Conservation (phyloP, 164 flowering plant species). For the Liriodendron chinense region DNA sequence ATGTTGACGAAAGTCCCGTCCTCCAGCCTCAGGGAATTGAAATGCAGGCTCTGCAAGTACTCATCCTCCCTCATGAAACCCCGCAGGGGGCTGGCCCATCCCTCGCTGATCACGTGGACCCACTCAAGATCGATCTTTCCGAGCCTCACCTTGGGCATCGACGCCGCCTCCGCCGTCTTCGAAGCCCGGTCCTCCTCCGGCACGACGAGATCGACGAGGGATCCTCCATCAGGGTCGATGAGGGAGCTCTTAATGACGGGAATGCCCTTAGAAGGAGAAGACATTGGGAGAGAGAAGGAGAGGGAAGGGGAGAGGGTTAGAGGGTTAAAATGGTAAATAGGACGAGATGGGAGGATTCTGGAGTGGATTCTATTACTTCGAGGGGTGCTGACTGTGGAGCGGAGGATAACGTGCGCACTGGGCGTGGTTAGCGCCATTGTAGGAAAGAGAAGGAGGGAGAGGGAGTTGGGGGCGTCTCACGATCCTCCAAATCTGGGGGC, state of each 20-base stretch:
- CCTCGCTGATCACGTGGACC: constrained; percentile 90
- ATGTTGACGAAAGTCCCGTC: constrained; percentile 80
- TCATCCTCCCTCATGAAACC: constrained; percentile 95
- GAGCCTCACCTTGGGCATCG: constrained; percentile 57
- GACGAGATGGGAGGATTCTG: background rate
- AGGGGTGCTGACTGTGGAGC: background rate
- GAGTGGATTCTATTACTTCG: background rate
- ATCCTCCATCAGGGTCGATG: constrained; percentile 92
- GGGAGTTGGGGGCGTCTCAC: background rate
- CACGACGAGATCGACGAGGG: constrained; percentile 71
- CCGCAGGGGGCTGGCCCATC: constrained; percentile 92
- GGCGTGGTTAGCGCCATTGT: background rate
- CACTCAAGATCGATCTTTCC: constrained; percentile 76
- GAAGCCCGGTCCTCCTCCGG: constrained; percentile 50
- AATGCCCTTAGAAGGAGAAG: background rate
- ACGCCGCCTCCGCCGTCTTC: constrained; percentile 48
- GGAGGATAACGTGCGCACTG: constrained; percentile 1
- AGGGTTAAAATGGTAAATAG: constrained; percentile 37
- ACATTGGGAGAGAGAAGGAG: background rate
- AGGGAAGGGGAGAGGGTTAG: constrained; percentile 10
- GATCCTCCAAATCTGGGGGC: background rate
- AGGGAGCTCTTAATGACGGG: constrained; percentile 57
- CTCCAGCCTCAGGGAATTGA: constrained; percentile 52
- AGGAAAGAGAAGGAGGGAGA: background rate
- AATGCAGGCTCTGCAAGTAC: constrained; percentile 92